Evolutionary conservation across 495 filamentous ascomycete genomes (phyloP).

Genomic region (Hyaloscypha bicolor): DNA sequence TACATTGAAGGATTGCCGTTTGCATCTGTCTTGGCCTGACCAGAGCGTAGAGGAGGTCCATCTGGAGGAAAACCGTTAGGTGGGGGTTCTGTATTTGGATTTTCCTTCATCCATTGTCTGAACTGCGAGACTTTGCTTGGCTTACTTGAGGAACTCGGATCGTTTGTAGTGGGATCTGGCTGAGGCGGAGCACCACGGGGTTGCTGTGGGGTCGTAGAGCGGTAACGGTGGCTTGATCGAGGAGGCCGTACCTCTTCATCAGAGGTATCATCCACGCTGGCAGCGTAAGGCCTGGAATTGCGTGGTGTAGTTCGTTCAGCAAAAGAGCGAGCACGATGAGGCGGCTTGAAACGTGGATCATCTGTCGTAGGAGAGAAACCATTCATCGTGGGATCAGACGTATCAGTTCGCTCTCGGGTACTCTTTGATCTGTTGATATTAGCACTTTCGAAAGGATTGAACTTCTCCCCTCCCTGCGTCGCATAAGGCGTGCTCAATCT

Average conservation of each 20-base stretch:
- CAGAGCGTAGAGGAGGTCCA: constrained; percentile 23
- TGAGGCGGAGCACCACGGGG: background rate
- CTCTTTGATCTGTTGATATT: constrained; percentile 44
- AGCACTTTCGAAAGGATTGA: constrained; percentile 50
- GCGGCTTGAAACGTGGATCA: constrained; percentile 22
- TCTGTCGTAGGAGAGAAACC: constrained; percentile 23
- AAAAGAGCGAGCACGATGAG: constrained; percentile 19
- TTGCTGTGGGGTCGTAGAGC: background rate
- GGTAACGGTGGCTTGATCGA: background rate
- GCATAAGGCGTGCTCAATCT: constrained; percentile 72
- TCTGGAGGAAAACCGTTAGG: constrained; percentile 29
- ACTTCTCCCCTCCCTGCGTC: constrained; percentile 69
- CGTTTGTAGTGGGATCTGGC: background rate
- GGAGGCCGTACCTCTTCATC: constrained; percentile 21
- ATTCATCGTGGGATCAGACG: background rate
- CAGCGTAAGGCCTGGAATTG: background rate
- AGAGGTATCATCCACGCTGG: constrained; percentile 12
- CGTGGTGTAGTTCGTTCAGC: background rate
- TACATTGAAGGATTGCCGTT: constrained; percentile 42
- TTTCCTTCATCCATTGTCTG: constrained; percentile 26
- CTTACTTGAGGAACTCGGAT: constrained; percentile 21
- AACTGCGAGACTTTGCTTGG: constrained; percentile 20
- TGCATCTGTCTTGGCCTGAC: constrained; percentile 19
- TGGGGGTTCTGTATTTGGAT: constrained; percentile 20
- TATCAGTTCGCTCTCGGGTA: constrained; percentile 25